Percentiles rank a stretch among this genome's conserved stretches.
Evolutionary conservation across 441 rosid genomes (phyloP).

Genomic region (Gossypium lobatum): DNA sequence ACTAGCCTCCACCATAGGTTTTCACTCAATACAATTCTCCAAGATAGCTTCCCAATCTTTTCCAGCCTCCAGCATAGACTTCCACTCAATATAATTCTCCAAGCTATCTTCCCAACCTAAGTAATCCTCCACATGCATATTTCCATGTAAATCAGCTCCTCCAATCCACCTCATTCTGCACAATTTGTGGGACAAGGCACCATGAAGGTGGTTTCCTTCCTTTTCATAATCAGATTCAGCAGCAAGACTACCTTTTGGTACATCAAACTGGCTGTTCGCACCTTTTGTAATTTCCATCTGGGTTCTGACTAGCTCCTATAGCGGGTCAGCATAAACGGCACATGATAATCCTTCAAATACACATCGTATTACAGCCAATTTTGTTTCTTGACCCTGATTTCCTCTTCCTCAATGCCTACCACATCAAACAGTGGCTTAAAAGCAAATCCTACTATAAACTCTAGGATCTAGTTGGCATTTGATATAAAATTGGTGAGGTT

Average conservation of each 20-base stretch:
- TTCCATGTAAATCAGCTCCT: neutral
- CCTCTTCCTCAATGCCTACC: neutral
- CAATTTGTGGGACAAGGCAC: neutral
- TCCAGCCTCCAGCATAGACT: neutral
- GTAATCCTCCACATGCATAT: neutral
- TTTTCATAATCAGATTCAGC: neutral
- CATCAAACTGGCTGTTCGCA: neutral
- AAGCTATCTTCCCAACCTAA: neutral
- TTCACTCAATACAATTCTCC: neutral
- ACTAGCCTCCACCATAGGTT: neutral
- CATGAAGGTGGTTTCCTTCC: neutral
- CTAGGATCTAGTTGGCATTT: neutral
- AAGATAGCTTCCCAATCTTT: neutral
- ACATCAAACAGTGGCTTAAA: neutral
- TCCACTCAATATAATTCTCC: neutral
- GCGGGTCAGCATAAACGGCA: neutral
- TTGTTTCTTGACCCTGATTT: neutral
- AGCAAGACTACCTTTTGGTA: neutral
- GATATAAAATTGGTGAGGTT: neutral
- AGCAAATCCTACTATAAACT: neutral
- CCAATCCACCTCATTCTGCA: neutral
- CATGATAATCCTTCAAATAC: neutral
- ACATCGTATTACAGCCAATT: neutral
- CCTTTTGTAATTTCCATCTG: neutral
- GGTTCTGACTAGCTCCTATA: neutral